Conservation (phyloP, 2,329 filamentous ascomycete genomes). For the Arthrobotrys sinensis region DNA sequence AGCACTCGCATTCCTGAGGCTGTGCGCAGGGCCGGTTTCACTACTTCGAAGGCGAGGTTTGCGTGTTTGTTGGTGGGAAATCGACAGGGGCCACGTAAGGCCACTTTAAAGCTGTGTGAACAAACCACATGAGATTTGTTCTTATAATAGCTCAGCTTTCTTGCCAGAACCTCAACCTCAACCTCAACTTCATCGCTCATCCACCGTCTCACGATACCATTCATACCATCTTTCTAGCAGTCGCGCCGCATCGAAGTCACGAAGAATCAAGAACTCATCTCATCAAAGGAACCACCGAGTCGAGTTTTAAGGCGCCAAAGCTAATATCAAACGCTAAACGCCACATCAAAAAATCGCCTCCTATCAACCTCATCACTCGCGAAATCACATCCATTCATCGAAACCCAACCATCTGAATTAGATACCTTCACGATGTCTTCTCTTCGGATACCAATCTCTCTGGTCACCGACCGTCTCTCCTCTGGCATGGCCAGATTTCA, state of each 20-base stretch:
- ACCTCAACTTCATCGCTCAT: conserved; percentile 30
- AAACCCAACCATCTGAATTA: background rate
- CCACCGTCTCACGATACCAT: background rate
- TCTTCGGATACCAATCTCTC: conserved; percentile 49
- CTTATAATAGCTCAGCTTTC: conserved; percentile 46
- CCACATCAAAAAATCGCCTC: conserved; percentile 3
- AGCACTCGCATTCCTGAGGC: conserved; percentile 34
- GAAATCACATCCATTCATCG: background rate
- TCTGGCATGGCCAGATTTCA: conserved; percentile 57
- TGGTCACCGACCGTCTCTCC: conserved; percentile 59
- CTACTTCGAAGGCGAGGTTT: conserved; percentile 3
- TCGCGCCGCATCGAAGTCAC: background rate
- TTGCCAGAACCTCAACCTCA: background rate
- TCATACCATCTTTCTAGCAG: background rate
- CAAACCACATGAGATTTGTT: conserved; percentile 42
- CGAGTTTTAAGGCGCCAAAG: conserved; percentile 11
- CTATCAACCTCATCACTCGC: background rate
- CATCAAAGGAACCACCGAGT: background rate
- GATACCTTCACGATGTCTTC: conserved; percentile 34
- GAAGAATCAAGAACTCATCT: background rate
- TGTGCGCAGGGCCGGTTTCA: conserved; percentile 39
- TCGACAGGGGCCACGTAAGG: conserved; percentile 51
- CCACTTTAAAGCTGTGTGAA: conserved; percentile 21
- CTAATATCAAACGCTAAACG: conserved; percentile 12
- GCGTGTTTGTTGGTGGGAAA: conserved; percentile 32